Conservation (phyloP, 176 grass and related monocot genomes). For the Carex kokanica region DNA sequence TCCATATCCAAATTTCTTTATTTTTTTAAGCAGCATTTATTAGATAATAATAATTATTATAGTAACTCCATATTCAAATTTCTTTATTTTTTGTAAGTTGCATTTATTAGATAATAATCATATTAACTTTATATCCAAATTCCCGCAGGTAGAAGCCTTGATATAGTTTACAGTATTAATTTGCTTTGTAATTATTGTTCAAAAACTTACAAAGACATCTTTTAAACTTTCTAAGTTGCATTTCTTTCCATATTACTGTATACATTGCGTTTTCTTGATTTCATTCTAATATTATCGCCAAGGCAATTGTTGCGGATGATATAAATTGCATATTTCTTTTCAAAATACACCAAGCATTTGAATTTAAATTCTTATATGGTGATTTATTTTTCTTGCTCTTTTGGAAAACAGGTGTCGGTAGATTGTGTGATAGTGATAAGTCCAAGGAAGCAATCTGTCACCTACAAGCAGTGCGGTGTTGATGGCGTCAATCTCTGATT, state of each 20-base stretch:
- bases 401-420: conserved; percentile 70
- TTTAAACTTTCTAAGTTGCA: neutral
- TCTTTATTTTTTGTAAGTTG: neutral
- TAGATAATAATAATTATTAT: neutral
- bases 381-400: neutral
- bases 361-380: neutral
- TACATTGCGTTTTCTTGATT: neutral
- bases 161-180: neutral
- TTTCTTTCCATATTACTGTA: neutral
- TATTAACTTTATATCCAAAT: neutral
- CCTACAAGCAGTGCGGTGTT: conserved; percentile 94
- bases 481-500: conserved; percentile 81
- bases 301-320: neutral
- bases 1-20: neutral
- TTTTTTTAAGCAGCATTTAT: too few relatives aligned
- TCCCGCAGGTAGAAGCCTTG: neutral
- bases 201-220: neutral
- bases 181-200: neutral
- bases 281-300: neutral
- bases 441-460: conserved; percentile 80
- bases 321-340: neutral
- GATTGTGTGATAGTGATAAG: conserved; percentile 94
- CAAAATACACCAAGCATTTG: neutral
- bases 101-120: neutral
- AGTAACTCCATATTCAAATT: neutral